Evolutionary conservation across 306 rosid genomes (phyloP).

Genomic region (Styphnolobium japonicum): DNA sequence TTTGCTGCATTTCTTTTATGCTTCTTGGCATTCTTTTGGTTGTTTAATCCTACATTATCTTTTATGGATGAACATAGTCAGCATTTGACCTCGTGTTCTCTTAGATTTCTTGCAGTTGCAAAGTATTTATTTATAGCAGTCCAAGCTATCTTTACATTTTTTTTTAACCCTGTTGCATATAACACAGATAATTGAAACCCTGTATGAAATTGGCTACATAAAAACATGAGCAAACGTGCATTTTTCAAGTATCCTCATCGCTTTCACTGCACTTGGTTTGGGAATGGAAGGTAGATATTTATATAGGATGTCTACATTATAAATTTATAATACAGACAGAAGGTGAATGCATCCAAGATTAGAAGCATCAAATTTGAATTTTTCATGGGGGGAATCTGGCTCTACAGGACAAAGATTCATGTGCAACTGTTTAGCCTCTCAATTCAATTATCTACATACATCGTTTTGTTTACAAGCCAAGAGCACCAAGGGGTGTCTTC

Average conservation of each 20-base stretch:
- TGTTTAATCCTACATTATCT: not conserved
- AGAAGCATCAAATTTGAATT: not conserved
- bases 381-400: not conserved
- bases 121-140: not conserved
- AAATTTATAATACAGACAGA: not conserved
- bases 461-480: constrained; percentile 54
- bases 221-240: not conserved
- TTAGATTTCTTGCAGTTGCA: not conserved
- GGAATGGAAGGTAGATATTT: not conserved
- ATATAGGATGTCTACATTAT: not conserved
- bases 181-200: not conserved
- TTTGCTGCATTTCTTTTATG: constrained; percentile 10
- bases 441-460: constrained; percentile 37
- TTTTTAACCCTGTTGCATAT: not conserved
- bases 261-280: not conserved
- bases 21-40: not conserved
- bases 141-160: not conserved
- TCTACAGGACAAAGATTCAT: constrained; percentile 4
- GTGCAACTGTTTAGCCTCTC: not conserved
- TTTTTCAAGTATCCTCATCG: not conserved
- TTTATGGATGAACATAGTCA: not conserved
- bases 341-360: constrained; percentile 11
- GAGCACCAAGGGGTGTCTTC: constrained; percentile 83
- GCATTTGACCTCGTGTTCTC: not conserved
- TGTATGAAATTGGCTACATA: not conserved